A percentile compares a stretch with the other conserved stretches of the same genome.
Evolutionary conservation across 139 green algal genomes (phyloP).

Genomic region (Chlorella ohadii): DNA sequence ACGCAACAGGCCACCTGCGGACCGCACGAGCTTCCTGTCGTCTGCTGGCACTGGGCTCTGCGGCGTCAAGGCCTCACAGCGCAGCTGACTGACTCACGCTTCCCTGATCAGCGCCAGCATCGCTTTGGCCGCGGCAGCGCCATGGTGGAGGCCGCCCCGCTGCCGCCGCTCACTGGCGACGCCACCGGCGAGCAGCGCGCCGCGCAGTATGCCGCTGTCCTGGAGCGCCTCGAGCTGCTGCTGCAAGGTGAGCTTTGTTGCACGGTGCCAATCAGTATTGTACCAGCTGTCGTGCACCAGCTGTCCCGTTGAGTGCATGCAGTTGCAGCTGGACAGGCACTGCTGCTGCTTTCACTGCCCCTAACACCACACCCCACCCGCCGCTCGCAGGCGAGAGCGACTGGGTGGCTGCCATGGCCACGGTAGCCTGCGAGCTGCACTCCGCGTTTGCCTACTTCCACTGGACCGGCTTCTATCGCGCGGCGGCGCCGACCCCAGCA

Average conservation of each 20-base stretch:
- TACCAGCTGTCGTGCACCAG: no score
- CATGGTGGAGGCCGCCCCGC: constrained; percentile 23
- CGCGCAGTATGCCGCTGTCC: constrained; percentile 6
- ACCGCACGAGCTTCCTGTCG: no score
- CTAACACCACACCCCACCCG: not conserved
- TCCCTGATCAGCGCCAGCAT: no score
- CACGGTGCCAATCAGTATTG: no score
- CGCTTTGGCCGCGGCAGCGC: no score
- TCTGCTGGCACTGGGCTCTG: no score
- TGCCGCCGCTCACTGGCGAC: not conserved
- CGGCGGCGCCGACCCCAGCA: not conserved
- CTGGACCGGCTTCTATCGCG: constrained; percentile 56
- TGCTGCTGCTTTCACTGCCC: not conserved
- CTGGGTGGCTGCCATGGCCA: constrained; percentile 65
- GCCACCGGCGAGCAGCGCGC: not conserved
- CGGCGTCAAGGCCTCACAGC: no score
- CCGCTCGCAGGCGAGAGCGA: constrained; percentile 48
- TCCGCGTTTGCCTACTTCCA: constrained; percentile 62
- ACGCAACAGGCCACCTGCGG: no score
- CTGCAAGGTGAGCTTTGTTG: not conserved
- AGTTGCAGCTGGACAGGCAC: not conserved
- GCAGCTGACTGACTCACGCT: no score
- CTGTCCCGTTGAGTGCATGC: not conserved
- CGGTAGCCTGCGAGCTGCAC: constrained; percentile 60
- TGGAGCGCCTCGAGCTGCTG: constrained; percentile 17